Evolutionary conservation across 2,329 filamentous ascomycete genomes (phyloP), one percentile per base, ranked within the genome.

Genomic region (Colletotrichum filicis): DNA sequence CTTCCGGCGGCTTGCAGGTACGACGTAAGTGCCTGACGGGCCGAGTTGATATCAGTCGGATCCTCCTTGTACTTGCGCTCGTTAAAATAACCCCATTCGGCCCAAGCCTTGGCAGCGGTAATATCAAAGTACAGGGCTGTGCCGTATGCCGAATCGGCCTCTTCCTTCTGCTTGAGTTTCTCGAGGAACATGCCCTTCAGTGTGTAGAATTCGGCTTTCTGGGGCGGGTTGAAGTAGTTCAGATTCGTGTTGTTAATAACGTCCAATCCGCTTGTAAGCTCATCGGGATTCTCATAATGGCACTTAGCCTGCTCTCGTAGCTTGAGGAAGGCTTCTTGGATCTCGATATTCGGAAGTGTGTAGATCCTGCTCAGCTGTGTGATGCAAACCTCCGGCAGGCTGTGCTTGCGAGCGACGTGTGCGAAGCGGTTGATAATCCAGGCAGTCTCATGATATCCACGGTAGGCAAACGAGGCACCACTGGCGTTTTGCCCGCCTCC

Each of bases 361-460:
- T 99, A 99, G 80, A 99, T 99, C 75, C 96, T 94, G 80, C 96
- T 97, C 24, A 99, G 90, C 80, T 99, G 97, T 76, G 91, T 96
- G 83, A 99, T 98, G 85, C 97, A 99, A 35, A 99, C 97, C 75
- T 99, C 97, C 0, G 95, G 94, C 77, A 99, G 91, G 77, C 94
- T 96, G 82, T 99, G 97, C 86, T 99, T 99, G 70, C 97, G 92
- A 60, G 97, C 97, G 55, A 99, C 97, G 80, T 99, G 97, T 1
- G 97, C 97, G 79, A 99, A 99, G 22, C 97, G 91, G 82, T 99
- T 99, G 83, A 99, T 99, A 77, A 99, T 99, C 97, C 97, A 99
- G 2, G 97, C 97, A 14, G 97, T 99, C 85, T 99, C 97, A 79
- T 99, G 97, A 80, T 98, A 99, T 30, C 97, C 97, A 57, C 97